phyloP scores from a whole-genome alignment of 2,329 filamentous ascomycete species.

The Clonostachys rhizophaga region DNA sequence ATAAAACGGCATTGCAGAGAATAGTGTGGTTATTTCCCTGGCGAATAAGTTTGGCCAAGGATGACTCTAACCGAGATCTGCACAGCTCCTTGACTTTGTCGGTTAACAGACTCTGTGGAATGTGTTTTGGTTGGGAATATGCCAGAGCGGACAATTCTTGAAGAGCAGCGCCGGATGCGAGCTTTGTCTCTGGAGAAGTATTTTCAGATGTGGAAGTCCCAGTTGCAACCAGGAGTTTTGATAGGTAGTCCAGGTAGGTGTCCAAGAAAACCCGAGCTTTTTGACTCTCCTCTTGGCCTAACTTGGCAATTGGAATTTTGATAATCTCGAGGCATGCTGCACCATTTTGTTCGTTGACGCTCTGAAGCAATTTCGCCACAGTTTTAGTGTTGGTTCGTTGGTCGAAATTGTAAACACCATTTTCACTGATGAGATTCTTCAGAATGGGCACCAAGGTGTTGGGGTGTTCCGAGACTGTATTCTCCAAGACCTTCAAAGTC shows the following conservation, averaged over 20 bases:
- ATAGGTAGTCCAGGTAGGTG: conserved; percentile 49
- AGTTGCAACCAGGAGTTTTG: conserved; percentile 31
- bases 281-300: conserved; percentile 15
- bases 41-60: conserved; percentile 52
- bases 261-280: conserved; percentile 31
- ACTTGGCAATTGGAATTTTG: conserved; percentile 29
- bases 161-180: conserved; percentile 28
- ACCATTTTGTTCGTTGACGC: conserved; percentile 51
- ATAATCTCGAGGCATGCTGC: conserved; percentile 45
- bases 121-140: conserved; percentile 41
- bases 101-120: conserved; percentile 36
- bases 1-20: conserved; percentile 48
- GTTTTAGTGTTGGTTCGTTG: conserved; percentile 82
- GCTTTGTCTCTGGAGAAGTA: conserved; percentile 12
- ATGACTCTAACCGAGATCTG: conserved; percentile 51
- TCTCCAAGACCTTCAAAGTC: conserved; percentile 67
- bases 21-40: conserved; percentile 46
- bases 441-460: conserved; percentile 57
- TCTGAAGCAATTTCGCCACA: conserved; percentile 66
- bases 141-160: conserved; percentile 49
- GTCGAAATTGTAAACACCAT: conserved; percentile 77
- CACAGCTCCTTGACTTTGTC: conserved; percentile 49
- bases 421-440: conserved; percentile 61
- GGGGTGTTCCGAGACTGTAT: conserved; percentile 57
- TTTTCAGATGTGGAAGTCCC: conserved; percentile 20